Evolutionary conservation across 495 filamentous ascomycete genomes (phyloP).

Genomic region (Peziza echinospora): DNA sequence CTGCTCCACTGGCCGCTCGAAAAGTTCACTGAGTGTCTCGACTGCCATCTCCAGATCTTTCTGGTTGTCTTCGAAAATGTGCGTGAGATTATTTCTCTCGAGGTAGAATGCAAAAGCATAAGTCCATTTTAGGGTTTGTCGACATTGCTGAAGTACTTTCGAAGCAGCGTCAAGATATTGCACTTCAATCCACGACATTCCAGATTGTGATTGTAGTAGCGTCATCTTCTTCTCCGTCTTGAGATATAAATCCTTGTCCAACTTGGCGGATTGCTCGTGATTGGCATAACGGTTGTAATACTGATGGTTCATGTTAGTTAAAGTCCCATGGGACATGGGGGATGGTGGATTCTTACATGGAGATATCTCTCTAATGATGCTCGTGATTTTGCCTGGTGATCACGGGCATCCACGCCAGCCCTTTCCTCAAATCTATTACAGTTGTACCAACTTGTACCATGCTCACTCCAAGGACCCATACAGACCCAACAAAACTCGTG

Average conservation of each 20-base stretch:
- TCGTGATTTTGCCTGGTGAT: slow-evolving; percentile 73
- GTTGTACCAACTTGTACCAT: slow-evolving; percentile 99
- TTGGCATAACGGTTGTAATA: slow-evolving; percentile 99
- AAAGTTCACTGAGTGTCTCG: slow-evolving; percentile 88
- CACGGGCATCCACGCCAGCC: slow-evolving; percentile 69
- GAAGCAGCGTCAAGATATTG: slow-evolving; percentile 88
- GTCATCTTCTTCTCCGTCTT: slow-evolving; percentile 99
- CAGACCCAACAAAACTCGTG: slow-evolving; percentile 99
- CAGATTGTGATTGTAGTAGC: slow-evolving; percentile 71
- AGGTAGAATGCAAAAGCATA: slow-evolving; percentile 97
- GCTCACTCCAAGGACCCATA: slow-evolving; percentile 96
- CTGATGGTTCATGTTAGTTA: slow-evolving; percentile 24
- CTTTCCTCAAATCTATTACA: slow-evolving; percentile 95
- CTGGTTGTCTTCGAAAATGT: slow-evolving; percentile 97
- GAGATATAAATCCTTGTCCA: slow-evolving; percentile 84
- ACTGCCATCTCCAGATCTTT: slow-evolving; percentile 95
- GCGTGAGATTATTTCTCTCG: slow-evolving; percentile 79
- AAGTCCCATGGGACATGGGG: neutral
- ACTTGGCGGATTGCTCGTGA: slow-evolving; percentile 90
- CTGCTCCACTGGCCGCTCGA: slow-evolving; percentile 79
- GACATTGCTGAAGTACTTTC: slow-evolving; percentile 81
- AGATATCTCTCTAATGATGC: slow-evolving; percentile 82
- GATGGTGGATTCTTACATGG: no score
- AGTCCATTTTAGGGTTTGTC: slow-evolving; percentile 96
- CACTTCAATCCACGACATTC: slow-evolving; percentile 97